Conservation (phyloP, 2,329 filamentous ascomycete species). For the Curvularia verruculosa region DNA sequence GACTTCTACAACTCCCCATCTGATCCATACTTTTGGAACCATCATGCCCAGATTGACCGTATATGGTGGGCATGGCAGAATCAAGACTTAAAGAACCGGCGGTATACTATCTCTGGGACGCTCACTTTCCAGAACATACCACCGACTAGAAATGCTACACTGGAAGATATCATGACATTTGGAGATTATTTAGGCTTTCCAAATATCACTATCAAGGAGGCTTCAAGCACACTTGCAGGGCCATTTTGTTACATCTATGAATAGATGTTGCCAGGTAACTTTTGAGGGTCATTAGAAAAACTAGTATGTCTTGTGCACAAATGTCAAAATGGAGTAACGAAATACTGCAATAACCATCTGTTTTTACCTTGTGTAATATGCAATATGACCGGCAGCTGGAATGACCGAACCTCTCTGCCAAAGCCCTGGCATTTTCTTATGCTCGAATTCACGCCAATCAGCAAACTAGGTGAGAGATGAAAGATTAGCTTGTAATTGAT, state of each 20-base stretch:
- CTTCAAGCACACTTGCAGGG: slow-evolving; percentile 52
- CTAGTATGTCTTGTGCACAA: not conserved
- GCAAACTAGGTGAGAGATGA: not conserved
- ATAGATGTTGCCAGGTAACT: not conserved
- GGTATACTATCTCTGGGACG: slow-evolving; percentile 51
- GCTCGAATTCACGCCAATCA: not conserved
- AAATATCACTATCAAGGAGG: slow-evolving; percentile 41
- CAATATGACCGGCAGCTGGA: not conserved
- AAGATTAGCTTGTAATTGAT: not conserved
- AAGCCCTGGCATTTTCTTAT: not conserved
- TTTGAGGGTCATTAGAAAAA: not conserved
- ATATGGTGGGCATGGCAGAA: slow-evolving; percentile 60
- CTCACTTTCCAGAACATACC: slow-evolving; percentile 53
- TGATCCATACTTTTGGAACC: slow-evolving; percentile 54
- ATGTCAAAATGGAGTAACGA: not conserved
- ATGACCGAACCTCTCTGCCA: not conserved
- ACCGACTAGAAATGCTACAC: slow-evolving; percentile 52
- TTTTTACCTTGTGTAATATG: not conserved
- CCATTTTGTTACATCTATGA: slow-evolving; percentile 55
- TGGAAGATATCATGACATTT: slow-evolving; percentile 53
- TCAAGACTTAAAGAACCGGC: slow-evolving; percentile 46
- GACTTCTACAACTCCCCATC: slow-evolving; percentile 55
- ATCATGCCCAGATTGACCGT: slow-evolving; percentile 57
- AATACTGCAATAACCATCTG: not conserved
- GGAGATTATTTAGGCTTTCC: slow-evolving; percentile 43